Percentiles rank a stretch among this genome's conserved stretches.
Conservation (phyloP, 164 flowering plant species). For the Buxus sempervirens region DNA sequence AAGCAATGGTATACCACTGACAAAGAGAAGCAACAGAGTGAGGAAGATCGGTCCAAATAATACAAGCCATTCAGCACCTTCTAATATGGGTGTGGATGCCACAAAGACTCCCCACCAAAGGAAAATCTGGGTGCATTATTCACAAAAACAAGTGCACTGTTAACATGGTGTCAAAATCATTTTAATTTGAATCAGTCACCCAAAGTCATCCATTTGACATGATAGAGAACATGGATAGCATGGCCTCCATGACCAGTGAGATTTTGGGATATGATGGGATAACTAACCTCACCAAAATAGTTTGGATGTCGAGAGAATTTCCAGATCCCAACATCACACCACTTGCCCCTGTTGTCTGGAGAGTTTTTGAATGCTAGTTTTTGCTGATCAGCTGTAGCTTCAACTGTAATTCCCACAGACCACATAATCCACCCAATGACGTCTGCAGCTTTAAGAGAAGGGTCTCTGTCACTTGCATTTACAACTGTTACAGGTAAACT, state of each 20-base stretch:
- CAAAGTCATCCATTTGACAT: not conserved
- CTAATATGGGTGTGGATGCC: constrained; percentile 68
- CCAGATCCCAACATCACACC: constrained; percentile 91
- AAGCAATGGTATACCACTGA: constrained; percentile 94
- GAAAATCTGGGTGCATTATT: constrained; percentile 48
- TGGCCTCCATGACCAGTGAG: not conserved
- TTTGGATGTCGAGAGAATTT: constrained; percentile 85
- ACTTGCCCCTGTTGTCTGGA: constrained; percentile 81
- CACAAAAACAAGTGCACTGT: not conserved
- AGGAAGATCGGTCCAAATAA: constrained; percentile 81
- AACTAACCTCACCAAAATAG: constrained; percentile 89
- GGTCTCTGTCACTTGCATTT: constrained; percentile 68
- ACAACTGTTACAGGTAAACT: constrained; percentile 90
- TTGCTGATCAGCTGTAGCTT: constrained; percentile 90
- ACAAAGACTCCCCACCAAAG: constrained; percentile 99
- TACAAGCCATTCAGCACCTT: constrained; percentile 90
- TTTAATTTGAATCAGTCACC: not conserved
- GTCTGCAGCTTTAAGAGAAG: constrained; percentile 59
- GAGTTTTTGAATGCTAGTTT: constrained; percentile 72
- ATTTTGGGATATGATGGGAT: not conserved
- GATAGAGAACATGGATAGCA: constrained; percentile 5
- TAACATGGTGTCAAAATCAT: not conserved
- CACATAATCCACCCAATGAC: constrained; percentile 92
- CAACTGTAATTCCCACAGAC: constrained; percentile 58
- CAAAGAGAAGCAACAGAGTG: constrained; percentile 79